These are phyloP conservation scores for Pyracantha coccinea DNA, from an alignment of 331 rosid species.

Conservation along the genomic window DNA sequence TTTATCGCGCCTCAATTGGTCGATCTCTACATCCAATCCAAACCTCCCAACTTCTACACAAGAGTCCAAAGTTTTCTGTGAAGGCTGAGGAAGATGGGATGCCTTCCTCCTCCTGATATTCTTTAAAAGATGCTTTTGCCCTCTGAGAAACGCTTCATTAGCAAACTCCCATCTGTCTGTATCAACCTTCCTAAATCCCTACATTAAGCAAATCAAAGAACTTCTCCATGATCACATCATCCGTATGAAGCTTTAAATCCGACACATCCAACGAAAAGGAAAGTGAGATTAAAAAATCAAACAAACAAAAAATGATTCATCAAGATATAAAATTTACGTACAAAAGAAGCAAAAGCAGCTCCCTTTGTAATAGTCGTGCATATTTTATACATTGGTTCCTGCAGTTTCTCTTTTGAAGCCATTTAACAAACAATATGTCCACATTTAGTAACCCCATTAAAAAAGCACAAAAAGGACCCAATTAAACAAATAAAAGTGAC, in stretches of 20 bases:
- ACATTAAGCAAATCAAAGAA: conserved; percentile 21
- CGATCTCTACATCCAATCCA: conserved; percentile 56
- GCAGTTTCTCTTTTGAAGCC: conserved; percentile 12
- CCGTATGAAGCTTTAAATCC: background rate
- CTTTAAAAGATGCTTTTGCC: conserved; percentile 59
- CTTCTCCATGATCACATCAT: conserved; percentile 13
- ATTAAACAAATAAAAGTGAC: background rate
- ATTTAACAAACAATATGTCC: conserved; percentile 11
- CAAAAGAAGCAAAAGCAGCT: conserved; percentile 1
- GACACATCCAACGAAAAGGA: background rate
- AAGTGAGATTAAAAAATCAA: background rate
- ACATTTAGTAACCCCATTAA: conserved; percentile 1
- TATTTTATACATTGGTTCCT: background rate
- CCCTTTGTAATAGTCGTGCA: background rate
- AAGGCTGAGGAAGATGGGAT: conserved; percentile 16
- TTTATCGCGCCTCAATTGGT: conserved; percentile 53
- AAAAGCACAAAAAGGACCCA: background rate
- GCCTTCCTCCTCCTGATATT: conserved; percentile 59
- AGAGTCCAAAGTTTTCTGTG: conserved; percentile 38
- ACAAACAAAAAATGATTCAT: background rate
- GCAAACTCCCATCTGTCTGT: conserved; percentile 94
- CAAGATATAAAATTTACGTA: background rate
- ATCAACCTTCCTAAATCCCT: conserved; percentile 89
- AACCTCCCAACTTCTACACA: conserved; percentile 66
- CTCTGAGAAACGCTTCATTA: conserved; percentile 72